These are phyloP conservation scores for Coemansia sp. DNA, from an alignment of 192 early-diverging fungal genomes.

Conservation along the genomic window DNA sequence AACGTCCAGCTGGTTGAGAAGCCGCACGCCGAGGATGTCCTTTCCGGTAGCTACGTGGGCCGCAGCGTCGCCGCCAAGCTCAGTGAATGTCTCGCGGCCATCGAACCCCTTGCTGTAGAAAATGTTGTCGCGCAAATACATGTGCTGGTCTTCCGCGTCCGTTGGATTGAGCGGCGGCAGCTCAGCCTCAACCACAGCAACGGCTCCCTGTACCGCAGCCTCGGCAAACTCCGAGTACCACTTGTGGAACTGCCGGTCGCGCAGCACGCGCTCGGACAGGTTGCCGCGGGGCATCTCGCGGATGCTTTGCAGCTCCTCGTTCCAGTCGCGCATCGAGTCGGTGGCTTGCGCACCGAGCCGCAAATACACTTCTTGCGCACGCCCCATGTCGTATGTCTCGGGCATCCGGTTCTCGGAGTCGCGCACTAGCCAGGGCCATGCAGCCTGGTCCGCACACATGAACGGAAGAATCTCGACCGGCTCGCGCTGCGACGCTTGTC, in stretches of 20 bases:
- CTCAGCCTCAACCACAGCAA: constrained; percentile 78
- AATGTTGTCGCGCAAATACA: constrained; percentile 95
- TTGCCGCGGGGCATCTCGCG: constrained; percentile 76
- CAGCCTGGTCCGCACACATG: constrained; percentile 59
- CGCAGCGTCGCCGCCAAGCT: constrained; percentile 82
- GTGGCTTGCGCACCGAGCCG: constrained; percentile 26
- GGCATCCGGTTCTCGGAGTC: constrained; percentile 34
- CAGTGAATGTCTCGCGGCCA: constrained; percentile 78
- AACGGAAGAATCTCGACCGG: constrained; percentile 81
- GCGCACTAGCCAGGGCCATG: constrained; percentile 82
- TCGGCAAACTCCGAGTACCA: constrained; percentile 90
- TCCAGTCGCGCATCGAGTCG: constrained; percentile 83
- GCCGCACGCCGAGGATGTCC: constrained; percentile 87
- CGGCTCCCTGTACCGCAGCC: constrained; percentile 80
- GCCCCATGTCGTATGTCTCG: constrained; percentile 30
- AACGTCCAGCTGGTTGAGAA: constrained; percentile 69
- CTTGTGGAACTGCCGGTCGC: constrained; percentile 81
- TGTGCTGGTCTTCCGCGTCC: constrained; percentile 72
- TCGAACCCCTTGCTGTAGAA: constrained; percentile 92
- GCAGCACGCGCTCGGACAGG: constrained; percentile 79
- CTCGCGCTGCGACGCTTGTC: constrained; percentile 56
- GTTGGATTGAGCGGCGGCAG: constrained; percentile 75
- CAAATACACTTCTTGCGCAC: constrained; percentile 32
- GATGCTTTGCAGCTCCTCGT: constrained; percentile 91
- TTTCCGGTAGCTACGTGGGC: constrained; percentile 92